Evolutionary conservation across 2,329 filamentous ascomycete genomes (phyloP).

Genomic region (Lecanicillium sp.): DNA sequence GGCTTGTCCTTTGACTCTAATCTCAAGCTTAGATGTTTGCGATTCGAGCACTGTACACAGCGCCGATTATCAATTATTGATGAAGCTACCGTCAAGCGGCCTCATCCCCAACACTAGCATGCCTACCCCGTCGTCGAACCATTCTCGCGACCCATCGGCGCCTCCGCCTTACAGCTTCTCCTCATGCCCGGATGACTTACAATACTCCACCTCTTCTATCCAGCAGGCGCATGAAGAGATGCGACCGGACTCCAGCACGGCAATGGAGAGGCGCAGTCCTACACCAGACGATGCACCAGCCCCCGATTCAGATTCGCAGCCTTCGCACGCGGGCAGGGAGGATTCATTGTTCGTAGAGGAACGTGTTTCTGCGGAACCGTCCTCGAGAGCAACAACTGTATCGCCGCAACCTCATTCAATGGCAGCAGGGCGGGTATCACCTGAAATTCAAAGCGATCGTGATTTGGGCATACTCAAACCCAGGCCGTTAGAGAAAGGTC

Average conservation of each 20-base stretch:
- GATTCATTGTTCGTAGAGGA: constrained; percentile 18
- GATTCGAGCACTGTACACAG: too few relatives aligned
- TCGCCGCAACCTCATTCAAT: constrained; percentile 32
- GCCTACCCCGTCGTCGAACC: constrained; percentile 38
- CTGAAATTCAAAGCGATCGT: constrained; percentile 14
- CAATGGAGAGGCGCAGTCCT: constrained; percentile 6
- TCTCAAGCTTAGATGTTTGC: too few relatives aligned
- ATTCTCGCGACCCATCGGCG: constrained; percentile 27
- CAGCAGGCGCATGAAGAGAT: constrained; percentile 17
- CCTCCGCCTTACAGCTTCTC: constrained; percentile 29
- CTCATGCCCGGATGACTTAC: constrained; percentile 35
- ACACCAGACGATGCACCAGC: constrained; percentile 4
- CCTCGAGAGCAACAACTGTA: constrained; percentile 32
- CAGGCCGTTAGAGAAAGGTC: background rate
- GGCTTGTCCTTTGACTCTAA: too few relatives aligned
- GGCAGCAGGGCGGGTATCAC: constrained; percentile 24
- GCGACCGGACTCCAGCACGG: constrained; percentile 9
- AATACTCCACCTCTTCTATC: constrained; percentile 16
- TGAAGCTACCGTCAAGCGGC: constrained; percentile 13
- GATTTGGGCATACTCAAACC: constrained; percentile 26
- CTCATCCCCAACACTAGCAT: constrained; percentile 20
- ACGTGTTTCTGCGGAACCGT: constrained; percentile 18
- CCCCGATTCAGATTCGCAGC: constrained; percentile 9
- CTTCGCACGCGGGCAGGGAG: constrained; percentile 13
- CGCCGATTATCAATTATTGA: constrained; percentile 1